These are phyloP conservation scores for Linderniella brevidens DNA, from an alignment of 257 asterid genomes.

Conservation along the genomic window DNA sequence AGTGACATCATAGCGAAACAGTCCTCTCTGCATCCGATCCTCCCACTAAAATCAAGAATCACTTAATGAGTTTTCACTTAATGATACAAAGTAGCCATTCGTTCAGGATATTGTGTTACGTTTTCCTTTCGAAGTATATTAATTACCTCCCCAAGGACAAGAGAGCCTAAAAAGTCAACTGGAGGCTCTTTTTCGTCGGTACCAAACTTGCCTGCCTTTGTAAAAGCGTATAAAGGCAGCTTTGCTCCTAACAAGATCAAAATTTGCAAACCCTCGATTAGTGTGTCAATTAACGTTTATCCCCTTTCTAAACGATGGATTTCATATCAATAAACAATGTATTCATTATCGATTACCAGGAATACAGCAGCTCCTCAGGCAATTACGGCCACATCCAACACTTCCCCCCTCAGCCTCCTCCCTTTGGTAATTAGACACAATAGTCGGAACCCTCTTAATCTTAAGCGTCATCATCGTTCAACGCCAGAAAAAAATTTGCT, in stretches of 20 bases:
- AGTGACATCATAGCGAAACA: conserved; percentile 95
- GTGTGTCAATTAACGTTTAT: neutral
- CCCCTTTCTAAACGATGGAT: neutral
- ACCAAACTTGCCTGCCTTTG: conserved; percentile 19
- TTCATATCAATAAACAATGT: neutral
- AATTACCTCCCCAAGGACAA: conserved; percentile 57
- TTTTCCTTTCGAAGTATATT: too few relatives aligned
- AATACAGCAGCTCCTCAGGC: conserved; percentile 68
- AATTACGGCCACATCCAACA: conserved; percentile 73
- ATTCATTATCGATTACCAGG: conserved; percentile 24
- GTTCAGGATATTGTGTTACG: too few relatives aligned
- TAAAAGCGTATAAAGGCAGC: conserved; percentile 63
- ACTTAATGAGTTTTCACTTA: conserved; percentile 10
- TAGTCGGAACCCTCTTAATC: conserved; percentile 77
- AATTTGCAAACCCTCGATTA: conserved; percentile 12
- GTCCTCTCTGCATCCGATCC: conserved; percentile 87
- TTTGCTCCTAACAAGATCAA: conserved; percentile 37
- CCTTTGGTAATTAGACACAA: conserved; percentile 71
- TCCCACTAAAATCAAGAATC: conserved; percentile 59
- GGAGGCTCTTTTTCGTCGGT: conserved; percentile 26
- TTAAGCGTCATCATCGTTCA: conserved; percentile 34
- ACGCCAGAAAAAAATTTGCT: neutral
- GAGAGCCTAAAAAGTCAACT: conserved; percentile 50
- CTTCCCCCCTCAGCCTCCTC: conserved; percentile 47
- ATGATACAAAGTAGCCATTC: too few relatives aligned